Evolutionary conservation across 2,329 filamentous ascomycete genomes (phyloP).

Genomic region (Chaetomiaceae sp.): DNA sequence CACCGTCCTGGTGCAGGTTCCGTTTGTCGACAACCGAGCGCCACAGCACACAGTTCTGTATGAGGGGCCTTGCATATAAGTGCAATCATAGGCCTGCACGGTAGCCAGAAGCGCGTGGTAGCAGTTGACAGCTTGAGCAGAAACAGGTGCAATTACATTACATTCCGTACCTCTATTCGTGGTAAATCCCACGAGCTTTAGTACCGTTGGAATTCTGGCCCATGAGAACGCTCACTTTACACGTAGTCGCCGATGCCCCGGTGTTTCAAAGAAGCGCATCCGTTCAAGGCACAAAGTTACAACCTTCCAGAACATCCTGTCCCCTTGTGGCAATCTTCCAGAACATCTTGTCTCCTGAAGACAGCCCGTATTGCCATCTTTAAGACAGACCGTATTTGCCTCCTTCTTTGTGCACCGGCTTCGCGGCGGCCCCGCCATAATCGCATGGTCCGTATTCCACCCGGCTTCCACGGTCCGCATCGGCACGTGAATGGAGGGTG

Average conservation of each 20-base stretch:
- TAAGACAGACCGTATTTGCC: constrained; percentile 12
- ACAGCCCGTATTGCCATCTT: too few species aligned
- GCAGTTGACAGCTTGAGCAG: too few species aligned
- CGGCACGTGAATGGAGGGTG: constrained; percentile 11
- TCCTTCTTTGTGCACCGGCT: constrained; percentile 8
- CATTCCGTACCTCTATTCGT: too few species aligned
- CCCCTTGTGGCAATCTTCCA: neutral
- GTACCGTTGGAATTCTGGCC: too few species aligned
- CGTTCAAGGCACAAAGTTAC: too few species aligned
- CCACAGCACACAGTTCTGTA: constrained; percentile 28
- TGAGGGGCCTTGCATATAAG: constrained; percentile 25
- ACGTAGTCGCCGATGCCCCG: too few species aligned
- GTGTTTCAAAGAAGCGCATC: too few species aligned
- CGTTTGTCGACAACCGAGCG: constrained; percentile 23
- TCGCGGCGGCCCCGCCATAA: constrained; percentile 4
- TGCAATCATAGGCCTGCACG: too few species aligned
- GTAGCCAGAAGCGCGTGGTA: too few species aligned
- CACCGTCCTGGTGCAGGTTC: constrained; percentile 29
- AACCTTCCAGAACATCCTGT: neutral
- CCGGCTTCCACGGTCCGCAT: neutral
- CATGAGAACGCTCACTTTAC: too few species aligned
- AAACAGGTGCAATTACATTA: too few species aligned
- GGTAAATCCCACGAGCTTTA: too few species aligned
- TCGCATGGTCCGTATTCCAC: constrained; percentile 5
- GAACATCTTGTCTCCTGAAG: neutral